Evolutionary conservation across 257 asterid genomes (phyloP).

Genomic region (Solanum boliviense): DNA sequence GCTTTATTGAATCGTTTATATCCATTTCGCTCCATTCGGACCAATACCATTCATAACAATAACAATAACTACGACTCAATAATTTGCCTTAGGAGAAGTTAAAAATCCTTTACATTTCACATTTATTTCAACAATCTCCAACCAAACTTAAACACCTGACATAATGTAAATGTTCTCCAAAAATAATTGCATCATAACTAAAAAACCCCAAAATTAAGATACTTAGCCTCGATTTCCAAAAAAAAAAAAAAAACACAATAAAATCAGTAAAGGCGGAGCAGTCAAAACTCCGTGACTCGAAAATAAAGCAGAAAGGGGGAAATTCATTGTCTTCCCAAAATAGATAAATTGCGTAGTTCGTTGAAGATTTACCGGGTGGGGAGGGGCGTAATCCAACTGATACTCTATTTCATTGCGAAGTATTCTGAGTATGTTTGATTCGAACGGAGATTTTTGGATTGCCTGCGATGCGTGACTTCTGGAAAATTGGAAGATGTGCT

Average conservation of each 20-base stretch:
- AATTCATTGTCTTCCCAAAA: background rate
- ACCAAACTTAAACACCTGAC: background rate
- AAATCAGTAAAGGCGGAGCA: background rate
- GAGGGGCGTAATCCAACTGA: slow-evolving; percentile 10
- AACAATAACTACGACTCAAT: background rate
- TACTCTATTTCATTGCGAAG: slow-evolving; percentile 2
- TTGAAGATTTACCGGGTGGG: background rate
- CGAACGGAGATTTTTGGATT: background rate
- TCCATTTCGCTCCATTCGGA: background rate
- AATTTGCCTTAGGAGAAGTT: background rate
- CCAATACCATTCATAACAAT: background rate
- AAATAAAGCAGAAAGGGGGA: background rate
- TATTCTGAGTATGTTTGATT: slow-evolving; percentile 6
- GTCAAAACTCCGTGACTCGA: background rate
- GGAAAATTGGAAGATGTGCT: background rate
- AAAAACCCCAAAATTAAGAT: background rate
- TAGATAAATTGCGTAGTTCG: background rate
- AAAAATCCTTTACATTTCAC: background rate
- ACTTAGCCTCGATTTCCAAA: background rate
- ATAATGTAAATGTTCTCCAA: background rate
- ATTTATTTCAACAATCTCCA: background rate
- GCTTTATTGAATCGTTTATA: background rate
- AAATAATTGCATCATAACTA: background rate
- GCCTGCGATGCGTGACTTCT: background rate
- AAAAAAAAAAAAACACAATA: background rate